Evolutionary conservation across 2,329 filamentous ascomycete genomes (phyloP).

Genomic region (Paecilomyces fulvus): DNA sequence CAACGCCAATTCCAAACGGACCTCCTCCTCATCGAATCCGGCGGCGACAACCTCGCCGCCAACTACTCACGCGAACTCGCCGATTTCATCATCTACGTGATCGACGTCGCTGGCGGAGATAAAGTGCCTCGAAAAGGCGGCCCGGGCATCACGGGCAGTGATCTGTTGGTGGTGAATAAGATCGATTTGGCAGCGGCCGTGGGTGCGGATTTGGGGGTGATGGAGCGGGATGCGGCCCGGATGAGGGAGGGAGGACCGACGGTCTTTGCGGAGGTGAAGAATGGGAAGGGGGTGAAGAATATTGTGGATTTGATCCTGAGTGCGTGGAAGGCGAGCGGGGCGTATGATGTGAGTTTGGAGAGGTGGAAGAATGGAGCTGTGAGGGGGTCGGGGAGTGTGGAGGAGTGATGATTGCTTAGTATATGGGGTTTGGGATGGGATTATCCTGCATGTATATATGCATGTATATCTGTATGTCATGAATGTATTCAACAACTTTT

Average conservation of each 20-base stretch:
- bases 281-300: constrained; percentile 71
- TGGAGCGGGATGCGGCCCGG: constrained; percentile 89
- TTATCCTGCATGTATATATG: not conserved
- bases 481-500: not conserved
- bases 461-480: not conserved
- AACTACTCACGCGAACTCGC: constrained; percentile 94
- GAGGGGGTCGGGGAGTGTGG: constrained; percentile 28
- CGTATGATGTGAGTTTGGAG: constrained; percentile 41
- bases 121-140: constrained; percentile 96
- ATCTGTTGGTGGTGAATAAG: constrained; percentile 93
- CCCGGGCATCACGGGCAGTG: constrained; percentile 92
- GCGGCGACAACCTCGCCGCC: constrained; percentile 91
- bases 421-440: constrained; percentile 2
- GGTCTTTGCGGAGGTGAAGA: constrained; percentile 96
- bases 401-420: constrained; percentile 9
- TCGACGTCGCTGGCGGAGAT: constrained; percentile 92
- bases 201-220: constrained; percentile 81
- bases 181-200: constrained; percentile 86
- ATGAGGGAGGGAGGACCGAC: constrained; percentile 95
- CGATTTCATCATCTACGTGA: constrained; percentile 97
- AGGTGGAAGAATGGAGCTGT: constrained; percentile 36
- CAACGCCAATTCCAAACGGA: constrained; percentile 74
- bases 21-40: constrained; percentile 85
- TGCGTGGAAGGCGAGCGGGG: constrained; percentile 87
- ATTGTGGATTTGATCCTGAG: constrained; percentile 83